Percentiles rank a stretch among this genome's conserved stretches.
These are phyloP conservation scores for Penicillium oxalicum DNA, from an alignment of 2,329 filamentous ascomycete genomes.

Conservation along the genomic window DNA sequence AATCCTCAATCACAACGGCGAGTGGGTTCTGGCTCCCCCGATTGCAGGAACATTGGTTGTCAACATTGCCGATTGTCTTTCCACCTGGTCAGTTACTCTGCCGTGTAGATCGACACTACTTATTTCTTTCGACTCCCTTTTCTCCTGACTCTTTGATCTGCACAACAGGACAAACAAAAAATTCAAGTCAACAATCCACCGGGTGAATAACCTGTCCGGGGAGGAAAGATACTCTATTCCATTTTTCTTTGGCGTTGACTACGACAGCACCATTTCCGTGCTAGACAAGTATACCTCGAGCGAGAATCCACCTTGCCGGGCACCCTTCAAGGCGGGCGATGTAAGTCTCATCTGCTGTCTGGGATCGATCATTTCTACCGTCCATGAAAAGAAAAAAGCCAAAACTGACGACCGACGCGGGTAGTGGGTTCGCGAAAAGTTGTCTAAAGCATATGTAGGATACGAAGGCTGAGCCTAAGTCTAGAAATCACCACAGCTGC, in stretches of 20 bases:
- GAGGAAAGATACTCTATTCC: conserved; percentile 37
- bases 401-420: background rate
- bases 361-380: background rate
- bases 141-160: background rate
- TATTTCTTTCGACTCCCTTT: too few species aligned
- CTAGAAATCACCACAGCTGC: background rate
- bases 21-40: conserved; percentile 23
- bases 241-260: conserved; percentile 40
- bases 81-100: conserved; percentile 17
- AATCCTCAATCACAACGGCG: conserved; percentile 27
- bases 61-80: conserved; percentile 30
- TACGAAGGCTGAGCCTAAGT: conserved; percentile 6
- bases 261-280: conserved; percentile 30
- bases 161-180: conserved; percentile 31
- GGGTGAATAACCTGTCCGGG: conserved; percentile 36
- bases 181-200: conserved; percentile 38
- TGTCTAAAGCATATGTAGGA: conserved; percentile 13
- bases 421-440: conserved; percentile 15
- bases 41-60: conserved; percentile 25
- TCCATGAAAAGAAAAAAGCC: too few species aligned
- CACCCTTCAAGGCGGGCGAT: conserved; percentile 18
- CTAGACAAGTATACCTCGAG: conserved; percentile 14
- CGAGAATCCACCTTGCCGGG: conserved; percentile 8
- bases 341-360: conserved; percentile 6
- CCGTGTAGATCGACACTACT: too few species aligned